Conservation (phyloP, 129 eudicot species). For the Scalesia atractyloides region DNA sequence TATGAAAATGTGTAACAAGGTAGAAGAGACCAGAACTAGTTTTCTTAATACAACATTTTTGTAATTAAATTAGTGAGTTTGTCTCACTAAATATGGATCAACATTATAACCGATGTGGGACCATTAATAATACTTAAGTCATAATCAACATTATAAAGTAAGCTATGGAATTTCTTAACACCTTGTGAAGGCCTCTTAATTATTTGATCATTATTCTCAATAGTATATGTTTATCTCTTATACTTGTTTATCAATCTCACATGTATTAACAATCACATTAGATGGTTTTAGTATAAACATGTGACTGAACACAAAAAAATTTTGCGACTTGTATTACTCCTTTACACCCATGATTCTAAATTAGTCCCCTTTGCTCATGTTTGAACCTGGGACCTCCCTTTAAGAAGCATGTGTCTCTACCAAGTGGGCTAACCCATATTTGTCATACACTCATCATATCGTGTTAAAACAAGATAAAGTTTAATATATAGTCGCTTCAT, state of each 20-base stretch:
- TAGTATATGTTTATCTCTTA: not conserved
- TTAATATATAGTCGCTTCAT: not conserved
- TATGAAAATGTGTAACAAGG: too few species aligned
- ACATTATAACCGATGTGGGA: not conserved
- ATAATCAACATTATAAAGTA: slow-evolving; percentile 2
- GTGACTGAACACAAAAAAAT: too few species aligned
- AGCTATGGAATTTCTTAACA: not conserved
- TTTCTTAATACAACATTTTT: too few species aligned
- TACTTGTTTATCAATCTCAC: not conserved
- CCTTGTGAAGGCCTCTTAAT: not conserved
- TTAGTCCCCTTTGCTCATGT: too few species aligned
- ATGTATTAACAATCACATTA: not conserved
- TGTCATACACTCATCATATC: not conserved
- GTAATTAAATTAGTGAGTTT: too few species aligned
- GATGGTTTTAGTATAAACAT: not conserved
- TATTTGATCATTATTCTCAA: not conserved
- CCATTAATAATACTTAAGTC: slow-evolving; percentile 9
- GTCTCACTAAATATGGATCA: not conserved
- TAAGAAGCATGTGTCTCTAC: too few species aligned
- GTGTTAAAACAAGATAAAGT: not conserved
- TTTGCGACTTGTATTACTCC: too few species aligned
- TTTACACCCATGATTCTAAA: too few species aligned
- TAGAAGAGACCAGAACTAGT: too few species aligned
- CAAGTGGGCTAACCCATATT: too few species aligned
- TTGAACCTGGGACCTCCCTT: too few species aligned